Percentiles rank a stretch among this genome's conserved stretches.
phyloP scores from a whole-genome alignment of 257 asterid genomes.

The Solanum piurae region DNA sequence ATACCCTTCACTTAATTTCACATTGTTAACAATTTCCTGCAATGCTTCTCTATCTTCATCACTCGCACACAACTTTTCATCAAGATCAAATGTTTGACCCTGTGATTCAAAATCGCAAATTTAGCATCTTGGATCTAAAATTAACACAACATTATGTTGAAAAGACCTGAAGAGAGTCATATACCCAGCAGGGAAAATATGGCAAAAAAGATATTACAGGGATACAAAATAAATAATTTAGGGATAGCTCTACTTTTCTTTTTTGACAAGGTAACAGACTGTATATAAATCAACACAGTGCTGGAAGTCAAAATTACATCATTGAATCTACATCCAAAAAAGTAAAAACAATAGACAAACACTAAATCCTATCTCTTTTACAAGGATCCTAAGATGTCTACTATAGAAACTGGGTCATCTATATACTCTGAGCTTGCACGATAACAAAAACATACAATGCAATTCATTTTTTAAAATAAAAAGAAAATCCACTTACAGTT shows the following conservation, averaged over 20 bases:
- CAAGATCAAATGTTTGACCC: slow-evolving; percentile 73
- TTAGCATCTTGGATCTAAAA: not conserved
- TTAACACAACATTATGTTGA: not conserved
- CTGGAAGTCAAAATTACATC: not conserved
- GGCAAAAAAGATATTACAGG: not conserved
- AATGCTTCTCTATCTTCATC: slow-evolving; percentile 60
- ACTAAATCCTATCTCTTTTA: not conserved
- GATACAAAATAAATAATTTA: not conserved
- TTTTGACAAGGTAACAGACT: not conserved
- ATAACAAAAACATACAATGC: not conserved
- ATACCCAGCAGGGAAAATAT: not conserved
- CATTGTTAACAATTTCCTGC: slow-evolving; percentile 67
- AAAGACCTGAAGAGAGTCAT: not conserved
- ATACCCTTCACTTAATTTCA: slow-evolving; percentile 81
- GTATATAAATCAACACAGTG: not conserved
- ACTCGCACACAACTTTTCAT: slow-evolving; percentile 34
- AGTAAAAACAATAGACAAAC: not conserved
- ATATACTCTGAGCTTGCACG: not conserved
- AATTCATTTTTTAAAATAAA: not conserved
- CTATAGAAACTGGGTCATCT: not conserved
- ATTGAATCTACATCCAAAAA: not conserved
- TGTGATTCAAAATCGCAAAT: slow-evolving; percentile 12
- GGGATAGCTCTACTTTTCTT: not conserved
- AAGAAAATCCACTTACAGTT: not conserved
- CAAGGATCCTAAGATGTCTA: not conserved